Evolutionary conservation across 176 grass and related monocot species (phyloP).

Genomic region (Puya raimondii): DNA sequence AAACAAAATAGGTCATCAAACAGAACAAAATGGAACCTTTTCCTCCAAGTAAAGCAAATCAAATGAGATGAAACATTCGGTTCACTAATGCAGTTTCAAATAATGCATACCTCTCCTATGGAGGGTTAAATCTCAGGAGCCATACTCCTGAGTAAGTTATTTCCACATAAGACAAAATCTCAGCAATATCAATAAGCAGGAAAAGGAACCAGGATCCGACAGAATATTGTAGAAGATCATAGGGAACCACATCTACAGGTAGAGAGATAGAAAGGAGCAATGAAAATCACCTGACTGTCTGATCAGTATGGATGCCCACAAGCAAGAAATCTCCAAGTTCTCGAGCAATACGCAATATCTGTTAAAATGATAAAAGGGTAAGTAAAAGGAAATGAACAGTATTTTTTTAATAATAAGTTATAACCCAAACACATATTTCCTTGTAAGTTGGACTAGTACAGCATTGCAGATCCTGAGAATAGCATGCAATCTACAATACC

Average conservation of each 20-base stretch:
- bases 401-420: constrained; percentile 16
- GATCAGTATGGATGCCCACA: constrained; percentile 90
- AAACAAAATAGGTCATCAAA: too few species aligned
- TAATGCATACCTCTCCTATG: too few species aligned
- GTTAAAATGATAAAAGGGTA: neutral
- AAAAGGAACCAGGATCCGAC: neutral
- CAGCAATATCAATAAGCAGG: too few species aligned
- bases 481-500: neutral
- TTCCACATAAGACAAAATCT: too few species aligned
- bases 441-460: neutral
- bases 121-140: too few species aligned
- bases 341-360: constrained; percentile 91
- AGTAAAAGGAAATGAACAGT: neutral
- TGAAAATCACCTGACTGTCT: constrained; percentile 70
- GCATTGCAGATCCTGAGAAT: neutral
- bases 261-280: constrained; percentile 9
- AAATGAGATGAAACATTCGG: too few species aligned
- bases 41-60: too few species aligned
- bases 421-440: neutral
- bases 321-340: constrained; percentile 93
- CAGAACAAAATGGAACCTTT: too few species aligned
- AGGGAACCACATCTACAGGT: constrained; percentile 2
- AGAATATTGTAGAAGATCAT: neutral
- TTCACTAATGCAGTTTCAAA: too few species aligned
- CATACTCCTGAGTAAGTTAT: too few species aligned